Percentiles rank a stretch among this genome's conserved stretches.
Conservation (phyloP, 768 basidiomycete species). For the Pleurotus platypus region DNA sequence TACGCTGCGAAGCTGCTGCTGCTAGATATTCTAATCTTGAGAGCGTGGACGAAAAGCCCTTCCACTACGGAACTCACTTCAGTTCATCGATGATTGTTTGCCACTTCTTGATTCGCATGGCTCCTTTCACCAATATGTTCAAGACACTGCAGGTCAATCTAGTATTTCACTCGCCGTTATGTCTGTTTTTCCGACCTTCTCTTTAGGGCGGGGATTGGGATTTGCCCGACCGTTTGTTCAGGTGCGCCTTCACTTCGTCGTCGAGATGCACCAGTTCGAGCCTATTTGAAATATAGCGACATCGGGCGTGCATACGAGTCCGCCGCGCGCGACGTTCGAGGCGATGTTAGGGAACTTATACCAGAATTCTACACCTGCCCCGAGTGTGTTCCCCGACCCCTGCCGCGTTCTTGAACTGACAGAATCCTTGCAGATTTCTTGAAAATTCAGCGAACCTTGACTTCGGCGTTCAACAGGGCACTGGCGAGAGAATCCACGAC, state of each 20-base stretch:
- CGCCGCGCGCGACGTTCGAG: conserved; percentile 80
- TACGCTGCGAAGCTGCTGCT: conserved; percentile 70
- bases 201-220: conserved; percentile 84
- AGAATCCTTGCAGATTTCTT: conserved; percentile 57
- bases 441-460: conserved; percentile 78
- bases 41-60: conserved; percentile 82
- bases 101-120: conserved; percentile 86
- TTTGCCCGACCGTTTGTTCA: conserved; percentile 82
- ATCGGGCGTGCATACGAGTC: conserved; percentile 80
- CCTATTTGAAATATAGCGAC: conserved; percentile 41
- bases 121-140: conserved; percentile 94
- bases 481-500: conserved; percentile 78
- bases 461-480: conserved; percentile 71
- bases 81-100: conserved; percentile 97
- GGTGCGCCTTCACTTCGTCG: conserved; percentile 32
- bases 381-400: conserved; percentile 40
- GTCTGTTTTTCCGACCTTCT: background rate
- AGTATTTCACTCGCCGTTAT: background rate
- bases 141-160: conserved; percentile 64
- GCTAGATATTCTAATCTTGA: conserved; percentile 71
- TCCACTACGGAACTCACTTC: conserved; percentile 94
- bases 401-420: background rate
- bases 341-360: conserved; percentile 91
- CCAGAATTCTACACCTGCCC: conserved; percentile 87
- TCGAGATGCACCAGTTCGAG: background rate